These are phyloP conservation scores for Lecanicillium sp. DNA, from an alignment of 2,329 filamentous ascomycete genomes.

Conservation along the genomic window DNA sequence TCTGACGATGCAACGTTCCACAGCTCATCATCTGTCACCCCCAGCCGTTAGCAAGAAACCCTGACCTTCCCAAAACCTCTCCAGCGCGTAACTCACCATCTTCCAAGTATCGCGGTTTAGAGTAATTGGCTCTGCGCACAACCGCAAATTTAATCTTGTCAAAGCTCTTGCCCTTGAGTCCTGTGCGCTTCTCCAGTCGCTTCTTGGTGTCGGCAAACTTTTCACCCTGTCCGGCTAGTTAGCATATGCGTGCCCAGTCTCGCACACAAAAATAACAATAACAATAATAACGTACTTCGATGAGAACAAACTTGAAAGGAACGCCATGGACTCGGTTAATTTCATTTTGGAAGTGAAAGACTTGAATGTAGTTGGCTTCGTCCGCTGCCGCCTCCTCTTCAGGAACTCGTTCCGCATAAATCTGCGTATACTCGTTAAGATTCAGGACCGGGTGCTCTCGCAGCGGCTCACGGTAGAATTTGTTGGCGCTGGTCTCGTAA, in stretches of 20 bases:
- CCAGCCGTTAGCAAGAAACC: constrained; percentile 13
- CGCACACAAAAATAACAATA: not conserved
- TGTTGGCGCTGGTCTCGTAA: constrained; percentile 75
- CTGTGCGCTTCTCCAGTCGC: constrained; percentile 83
- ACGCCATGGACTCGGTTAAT: constrained; percentile 75
- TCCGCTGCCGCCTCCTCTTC: constrained; percentile 58
- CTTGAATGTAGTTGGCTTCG: constrained; percentile 57
- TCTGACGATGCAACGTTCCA: constrained; percentile 42
- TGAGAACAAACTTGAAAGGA: constrained; percentile 83
- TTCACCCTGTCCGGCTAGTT: constrained; percentile 52
- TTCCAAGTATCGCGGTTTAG: constrained; percentile 72
- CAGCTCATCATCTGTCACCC: constrained; percentile 45
- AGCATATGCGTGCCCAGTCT: not conserved
- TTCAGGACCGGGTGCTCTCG: constrained; percentile 66
- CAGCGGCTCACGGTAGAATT: constrained; percentile 71
- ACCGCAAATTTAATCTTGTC: constrained; percentile 97
- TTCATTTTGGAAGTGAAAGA: constrained; percentile 91
- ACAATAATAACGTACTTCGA: constrained; percentile 53
- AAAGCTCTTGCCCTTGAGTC: constrained; percentile 94
- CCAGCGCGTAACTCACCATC: too few species aligned
- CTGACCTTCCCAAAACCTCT: constrained; percentile 26
- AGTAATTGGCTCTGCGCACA: constrained; percentile 62
- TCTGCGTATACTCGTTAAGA: constrained; percentile 75
- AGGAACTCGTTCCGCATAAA: constrained; percentile 76
- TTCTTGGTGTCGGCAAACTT: constrained; percentile 87